Evolutionary conservation across 2,329 filamentous ascomycete species (phyloP).

Genomic region (Pezicula carpinea): DNA sequence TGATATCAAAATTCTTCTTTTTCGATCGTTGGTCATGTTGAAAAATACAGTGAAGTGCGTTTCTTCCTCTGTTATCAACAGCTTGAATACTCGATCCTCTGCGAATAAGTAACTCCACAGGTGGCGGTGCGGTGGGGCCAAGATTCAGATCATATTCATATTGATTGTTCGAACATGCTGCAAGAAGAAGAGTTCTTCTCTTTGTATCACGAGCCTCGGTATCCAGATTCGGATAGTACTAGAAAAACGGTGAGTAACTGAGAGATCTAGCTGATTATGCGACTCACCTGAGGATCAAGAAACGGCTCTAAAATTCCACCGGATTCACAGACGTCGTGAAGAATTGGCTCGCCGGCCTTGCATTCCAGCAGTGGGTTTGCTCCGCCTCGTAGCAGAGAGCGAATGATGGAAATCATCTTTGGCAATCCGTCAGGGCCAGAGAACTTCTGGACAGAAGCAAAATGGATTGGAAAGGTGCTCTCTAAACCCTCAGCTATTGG

Average conservation of each 20-base stretch:
- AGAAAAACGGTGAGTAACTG: too few relatives aligned
- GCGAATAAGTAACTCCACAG: constrained; percentile 9
- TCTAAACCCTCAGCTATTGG: too few relatives aligned
- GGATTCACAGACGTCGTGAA: constrained; percentile 1
- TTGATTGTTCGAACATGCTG: constrained; percentile 23
- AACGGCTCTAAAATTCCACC: constrained; percentile 5
- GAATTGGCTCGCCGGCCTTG: not conserved
- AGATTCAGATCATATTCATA: constrained; percentile 28
- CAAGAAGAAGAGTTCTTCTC: constrained; percentile 5
- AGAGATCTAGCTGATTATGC: too few relatives aligned
- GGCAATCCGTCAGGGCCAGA: not conserved
- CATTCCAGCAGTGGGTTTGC: not conserved
- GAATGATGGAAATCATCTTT: not conserved
- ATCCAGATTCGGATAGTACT: not conserved
- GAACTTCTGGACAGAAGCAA: not conserved
- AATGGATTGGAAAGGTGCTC: not conserved
- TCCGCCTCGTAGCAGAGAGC: not conserved
- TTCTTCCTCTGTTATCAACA: constrained; percentile 12
- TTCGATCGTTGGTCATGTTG: constrained; percentile 4
- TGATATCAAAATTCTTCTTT: not conserved
- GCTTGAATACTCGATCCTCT: constrained; percentile 9
- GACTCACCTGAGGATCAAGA: not conserved
- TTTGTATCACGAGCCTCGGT: constrained; percentile 4
- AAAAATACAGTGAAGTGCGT: constrained; percentile 17
- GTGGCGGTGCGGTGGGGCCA: not conserved